A percentile compares a stretch with the other conserved stretches of the same genome.
Conservation (phyloP, 225 moss, liverwort and hornwort genomes). For the Asterella californica region DNA sequence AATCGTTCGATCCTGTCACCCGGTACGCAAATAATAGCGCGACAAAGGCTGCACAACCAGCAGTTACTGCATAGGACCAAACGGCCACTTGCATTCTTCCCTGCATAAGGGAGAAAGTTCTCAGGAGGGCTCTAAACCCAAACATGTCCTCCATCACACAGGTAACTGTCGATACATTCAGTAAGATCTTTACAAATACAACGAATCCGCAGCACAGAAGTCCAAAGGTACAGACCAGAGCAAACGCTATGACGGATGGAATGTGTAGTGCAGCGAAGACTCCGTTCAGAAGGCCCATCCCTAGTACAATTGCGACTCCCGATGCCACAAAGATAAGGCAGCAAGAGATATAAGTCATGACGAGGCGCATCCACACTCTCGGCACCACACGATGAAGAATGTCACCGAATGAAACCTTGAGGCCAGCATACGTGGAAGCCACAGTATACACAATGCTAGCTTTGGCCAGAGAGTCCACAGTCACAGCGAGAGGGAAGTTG, state of each 20-base stretch:
- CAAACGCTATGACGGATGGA: slow-evolving; percentile 42
- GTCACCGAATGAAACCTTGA: slow-evolving; percentile 50
- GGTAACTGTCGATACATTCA: slow-evolving; percentile 65
- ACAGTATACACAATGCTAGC: slow-evolving; percentile 78
- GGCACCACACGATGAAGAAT: slow-evolving; percentile 55
- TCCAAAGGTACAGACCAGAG: slow-evolving; percentile 34
- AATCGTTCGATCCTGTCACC: slow-evolving; percentile 51
- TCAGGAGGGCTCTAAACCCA: slow-evolving; percentile 50
- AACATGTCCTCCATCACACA: slow-evolving; percentile 53
- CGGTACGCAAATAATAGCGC: slow-evolving; percentile 70
- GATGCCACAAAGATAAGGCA: slow-evolving; percentile 57
- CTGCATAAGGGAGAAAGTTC: slow-evolving; percentile 48
- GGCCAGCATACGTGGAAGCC: slow-evolving; percentile 70
- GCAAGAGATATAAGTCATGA: slow-evolving; percentile 72
- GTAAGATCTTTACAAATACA: slow-evolving; percentile 45
- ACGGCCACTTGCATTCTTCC: slow-evolving; percentile 57
- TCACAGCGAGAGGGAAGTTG: slow-evolving; percentile 70
- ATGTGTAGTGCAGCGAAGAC: slow-evolving; percentile 49
- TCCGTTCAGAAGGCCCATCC: slow-evolving; percentile 26
- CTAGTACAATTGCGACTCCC: slow-evolving; percentile 37
- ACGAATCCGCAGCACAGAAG: slow-evolving; percentile 40
- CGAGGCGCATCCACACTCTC: slow-evolving; percentile 68
- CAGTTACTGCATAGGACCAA: slow-evolving; percentile 56
- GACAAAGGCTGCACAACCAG: slow-evolving; percentile 57
- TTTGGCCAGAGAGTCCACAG: slow-evolving; percentile 65